These are phyloP conservation scores for Fonsecaea nubica DNA, from an alignment of 2,329 filamentous ascomycete genomes.

Conservation along the genomic window DNA sequence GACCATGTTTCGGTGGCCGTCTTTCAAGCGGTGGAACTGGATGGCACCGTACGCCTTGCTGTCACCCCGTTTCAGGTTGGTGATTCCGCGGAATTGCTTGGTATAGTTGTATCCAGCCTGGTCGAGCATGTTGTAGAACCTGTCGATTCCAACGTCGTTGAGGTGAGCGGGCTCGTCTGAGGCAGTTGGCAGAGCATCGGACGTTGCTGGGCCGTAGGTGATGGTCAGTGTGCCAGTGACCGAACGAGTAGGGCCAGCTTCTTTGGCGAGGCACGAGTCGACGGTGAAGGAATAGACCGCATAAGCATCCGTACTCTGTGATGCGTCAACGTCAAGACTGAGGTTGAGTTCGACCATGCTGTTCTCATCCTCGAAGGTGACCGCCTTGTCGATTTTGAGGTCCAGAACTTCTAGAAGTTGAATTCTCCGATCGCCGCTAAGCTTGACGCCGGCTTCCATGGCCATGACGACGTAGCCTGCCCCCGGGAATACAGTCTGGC, in stretches of 20 bases:
- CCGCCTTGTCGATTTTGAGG: not conserved
- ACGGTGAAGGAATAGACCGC: not conserved
- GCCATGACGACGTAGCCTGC: conserved; percentile 44
- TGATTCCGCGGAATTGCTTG: conserved; percentile 1
- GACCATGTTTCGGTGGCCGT: not conserved
- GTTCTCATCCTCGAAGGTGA: conserved; percentile 4
- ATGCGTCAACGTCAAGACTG: not conserved
- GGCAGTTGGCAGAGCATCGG: not conserved
- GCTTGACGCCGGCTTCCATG: conserved; percentile 38
- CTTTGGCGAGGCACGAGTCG: not conserved
- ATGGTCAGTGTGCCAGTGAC: not conserved
- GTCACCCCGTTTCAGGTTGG: not conserved
- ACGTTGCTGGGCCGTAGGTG: not conserved
- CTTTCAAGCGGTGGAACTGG: not conserved
- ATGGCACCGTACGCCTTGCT: not conserved
- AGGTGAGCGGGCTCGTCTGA: not conserved
- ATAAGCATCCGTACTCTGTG: conserved; percentile 3
- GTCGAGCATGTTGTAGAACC: conserved; percentile 1
- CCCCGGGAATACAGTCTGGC: conserved; percentile 44
- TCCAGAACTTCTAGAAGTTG: conserved; percentile 3
- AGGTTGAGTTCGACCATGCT: conserved; percentile 6
- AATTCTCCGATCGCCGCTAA: not conserved
- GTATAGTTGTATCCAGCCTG: conserved; percentile 7
- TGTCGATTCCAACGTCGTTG: not conserved
- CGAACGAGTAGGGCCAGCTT: not conserved